Percentiles rank a stretch among this genome's conserved stretches.
Conservation (phyloP, 2,329 filamentous ascomycete species). For the Alternaria rosae region DNA sequence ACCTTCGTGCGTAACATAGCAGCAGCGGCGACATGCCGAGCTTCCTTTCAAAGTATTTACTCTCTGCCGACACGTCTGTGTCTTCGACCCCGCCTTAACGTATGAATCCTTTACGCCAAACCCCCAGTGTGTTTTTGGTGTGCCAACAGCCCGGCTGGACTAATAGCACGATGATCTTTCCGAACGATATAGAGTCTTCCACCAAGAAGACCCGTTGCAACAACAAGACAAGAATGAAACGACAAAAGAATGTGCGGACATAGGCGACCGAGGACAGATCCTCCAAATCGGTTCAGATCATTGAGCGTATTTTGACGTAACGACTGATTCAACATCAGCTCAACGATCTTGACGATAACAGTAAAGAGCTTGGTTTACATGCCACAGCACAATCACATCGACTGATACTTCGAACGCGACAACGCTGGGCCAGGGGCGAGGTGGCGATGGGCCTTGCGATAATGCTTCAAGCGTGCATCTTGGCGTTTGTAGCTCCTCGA, state of each 20-base stretch:
- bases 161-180: neutral
- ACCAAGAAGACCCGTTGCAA: neutral
- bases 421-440: neutral
- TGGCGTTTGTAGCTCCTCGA: conserved; percentile 6
- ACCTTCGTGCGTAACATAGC: too few species aligned
- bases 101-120: neutral
- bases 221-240: too few species aligned
- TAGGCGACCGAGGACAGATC: neutral
- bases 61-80: neutral
- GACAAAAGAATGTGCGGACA: neutral
- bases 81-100: neutral
- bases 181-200: neutral
- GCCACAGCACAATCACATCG: neutral
- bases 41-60: neutral
- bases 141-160: neutral
- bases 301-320: neutral
- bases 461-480: conserved; percentile 18
- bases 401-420: neutral
- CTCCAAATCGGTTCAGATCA: neutral
- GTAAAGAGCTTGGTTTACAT: neutral
- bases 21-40: neutral
- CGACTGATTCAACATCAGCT: neutral
- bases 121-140: neutral
- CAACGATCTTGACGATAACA: neutral
- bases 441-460: conserved; percentile 5